Conservation (phyloP, 345 rosid species). For the Microthlaspi erraticum region DNA sequence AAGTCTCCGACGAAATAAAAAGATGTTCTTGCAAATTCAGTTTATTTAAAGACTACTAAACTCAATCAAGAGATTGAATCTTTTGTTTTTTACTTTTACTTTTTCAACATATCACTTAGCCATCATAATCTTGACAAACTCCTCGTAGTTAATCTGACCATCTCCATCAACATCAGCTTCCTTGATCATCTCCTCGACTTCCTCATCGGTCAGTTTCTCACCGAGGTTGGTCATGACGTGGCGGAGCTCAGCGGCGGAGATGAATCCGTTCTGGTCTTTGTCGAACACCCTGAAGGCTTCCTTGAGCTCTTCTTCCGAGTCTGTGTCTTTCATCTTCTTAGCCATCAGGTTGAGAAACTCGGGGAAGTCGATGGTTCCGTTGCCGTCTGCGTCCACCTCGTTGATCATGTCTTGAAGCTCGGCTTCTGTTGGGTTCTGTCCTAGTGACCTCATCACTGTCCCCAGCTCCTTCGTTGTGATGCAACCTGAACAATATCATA, state of each 20-base stretch:
- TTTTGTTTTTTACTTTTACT: background rate
- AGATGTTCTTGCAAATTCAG: constrained; percentile 1
- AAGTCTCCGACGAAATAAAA: constrained; percentile 2
- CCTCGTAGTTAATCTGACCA: constrained; percentile 46
- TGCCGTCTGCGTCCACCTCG: constrained; percentile 38
- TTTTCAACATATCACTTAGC: constrained; percentile 27
- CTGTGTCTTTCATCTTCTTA: constrained; percentile 45
- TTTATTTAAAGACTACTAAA: too few species aligned
- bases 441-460: constrained; percentile 76
- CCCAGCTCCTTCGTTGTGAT: constrained; percentile 85
- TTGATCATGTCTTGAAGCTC: constrained; percentile 48
- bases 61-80: too few species aligned
- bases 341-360: constrained; percentile 46
- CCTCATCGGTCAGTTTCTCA: constrained; percentile 42
- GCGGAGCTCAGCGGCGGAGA: constrained; percentile 36
- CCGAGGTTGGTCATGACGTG: constrained; percentile 41
- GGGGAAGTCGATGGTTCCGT: constrained; percentile 43
- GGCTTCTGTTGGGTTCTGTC: constrained; percentile 84
- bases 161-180: constrained; percentile 46
- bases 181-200: constrained; percentile 42
- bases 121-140: constrained; percentile 48
- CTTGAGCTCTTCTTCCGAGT: constrained; percentile 43
- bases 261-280: constrained; percentile 45
- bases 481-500: constrained; percentile 42
- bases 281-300: constrained; percentile 43